A percentile compares a stretch with the other conserved stretches of the same genome.
Conservation (phyloP, 352 stramenopile species). For the Saprolegnia diclina region DNA sequence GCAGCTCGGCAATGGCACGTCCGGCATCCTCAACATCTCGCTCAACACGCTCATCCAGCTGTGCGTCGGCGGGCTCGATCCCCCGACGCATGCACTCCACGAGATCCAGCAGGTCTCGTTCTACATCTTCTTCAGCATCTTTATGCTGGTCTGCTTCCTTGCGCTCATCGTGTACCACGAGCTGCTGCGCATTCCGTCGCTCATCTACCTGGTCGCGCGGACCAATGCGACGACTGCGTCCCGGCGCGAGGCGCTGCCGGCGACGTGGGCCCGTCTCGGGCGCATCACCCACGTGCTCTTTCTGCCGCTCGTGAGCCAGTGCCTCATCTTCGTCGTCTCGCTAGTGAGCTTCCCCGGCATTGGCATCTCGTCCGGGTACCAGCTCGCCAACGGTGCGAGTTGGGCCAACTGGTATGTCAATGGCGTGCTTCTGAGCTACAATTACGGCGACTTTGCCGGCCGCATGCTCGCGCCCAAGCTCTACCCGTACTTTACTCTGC, state of each 20-base stretch:
- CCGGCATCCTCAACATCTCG: constrained; percentile 51
- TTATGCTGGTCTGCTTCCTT: constrained; percentile 41
- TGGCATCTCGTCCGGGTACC: constrained; percentile 38
- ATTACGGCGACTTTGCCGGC: constrained; percentile 55
- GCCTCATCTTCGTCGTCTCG: constrained; percentile 51
- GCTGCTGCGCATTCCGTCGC: constrained; percentile 34
- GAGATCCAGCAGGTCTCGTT: constrained; percentile 39
- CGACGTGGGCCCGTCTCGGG: constrained; percentile 35
- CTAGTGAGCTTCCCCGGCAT: constrained; percentile 46
- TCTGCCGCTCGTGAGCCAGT: constrained; percentile 41
- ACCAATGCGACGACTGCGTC: constrained; percentile 34
- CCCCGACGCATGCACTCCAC: constrained; percentile 36
- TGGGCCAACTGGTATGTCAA: background rate
- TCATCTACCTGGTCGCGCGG: constrained; percentile 47
- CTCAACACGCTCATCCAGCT: constrained; percentile 48
- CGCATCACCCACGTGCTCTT: constrained; percentile 48
- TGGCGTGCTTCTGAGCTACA: constrained; percentile 48
- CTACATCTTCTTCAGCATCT: constrained; percentile 54
- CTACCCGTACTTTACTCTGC: constrained; percentile 53
- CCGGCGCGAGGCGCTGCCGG: constrained; percentile 26
- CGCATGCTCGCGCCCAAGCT: constrained; percentile 42
- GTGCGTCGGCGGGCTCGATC: constrained; percentile 35
- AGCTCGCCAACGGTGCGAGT: constrained; percentile 1
- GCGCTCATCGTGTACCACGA: constrained; percentile 43
- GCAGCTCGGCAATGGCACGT: constrained; percentile 49